Percentiles rank a stretch among this genome's conserved stretches.
phyloP scores from a whole-genome alignment of 805 yeast species.

The Candida sakaeoensis region DNA sequence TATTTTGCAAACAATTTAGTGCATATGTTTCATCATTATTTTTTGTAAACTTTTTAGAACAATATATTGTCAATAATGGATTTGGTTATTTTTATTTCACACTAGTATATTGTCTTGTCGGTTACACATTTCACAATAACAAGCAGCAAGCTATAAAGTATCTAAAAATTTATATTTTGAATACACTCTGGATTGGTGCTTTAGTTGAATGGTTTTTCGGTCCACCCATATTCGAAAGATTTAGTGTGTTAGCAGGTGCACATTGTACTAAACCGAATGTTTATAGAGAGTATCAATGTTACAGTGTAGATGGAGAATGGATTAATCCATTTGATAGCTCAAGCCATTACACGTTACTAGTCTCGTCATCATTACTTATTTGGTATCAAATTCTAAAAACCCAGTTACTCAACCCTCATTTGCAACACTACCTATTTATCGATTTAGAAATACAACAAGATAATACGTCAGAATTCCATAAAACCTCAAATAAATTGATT shows the following conservation, averaged over 20 bases:
- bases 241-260: conserved; percentile 37
- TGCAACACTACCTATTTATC: neutral
- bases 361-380: conserved; percentile 40
- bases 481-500: neutral
- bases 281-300: conserved; percentile 13
- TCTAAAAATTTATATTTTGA: conserved; percentile 5
- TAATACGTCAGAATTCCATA: neutral
- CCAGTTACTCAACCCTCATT: conserved; percentile 1
- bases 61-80: conserved; percentile 18
- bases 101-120: conserved; percentile 10
- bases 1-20: conserved; percentile 12
- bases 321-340: conserved; percentile 49
- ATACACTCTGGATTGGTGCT: conserved; percentile 5
- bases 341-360: conserved; percentile 49
- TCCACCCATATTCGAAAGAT: conserved; percentile 27
- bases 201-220: conserved; percentile 32
- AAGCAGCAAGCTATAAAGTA: neutral
- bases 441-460: conserved; percentile 1
- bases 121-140: neutral
- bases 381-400: conserved; percentile 8
- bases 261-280: conserved; percentile 23
- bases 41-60: conserved; percentile 16
- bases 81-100: conserved; percentile 32
- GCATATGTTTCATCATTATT: conserved; percentile 12
- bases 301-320: conserved; percentile 36